Base-by-base conservation (phyloP, 306 rosid species). In the Prunus fruticosa region DNA sequence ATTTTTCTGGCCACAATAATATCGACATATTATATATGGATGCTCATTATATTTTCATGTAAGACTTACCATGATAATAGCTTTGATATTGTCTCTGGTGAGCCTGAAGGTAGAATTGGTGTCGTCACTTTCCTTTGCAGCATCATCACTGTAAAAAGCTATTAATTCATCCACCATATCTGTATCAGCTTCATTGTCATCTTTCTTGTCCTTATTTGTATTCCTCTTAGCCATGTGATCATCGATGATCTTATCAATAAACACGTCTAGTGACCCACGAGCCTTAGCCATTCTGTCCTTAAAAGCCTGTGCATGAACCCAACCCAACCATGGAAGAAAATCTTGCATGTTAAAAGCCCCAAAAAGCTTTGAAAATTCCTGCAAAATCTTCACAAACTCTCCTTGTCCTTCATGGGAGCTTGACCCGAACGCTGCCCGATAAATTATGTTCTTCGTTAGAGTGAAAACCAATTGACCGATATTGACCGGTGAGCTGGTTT, bases 151-250 rank as follows among this genome's bases (percentile, higher is more conserved):
- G 8, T 46, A 34, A 30, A 76, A 81, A 25, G 81, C 85, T 30
- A 81, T 57, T 41, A 81, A 57, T 65, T 81, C 85, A 50, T 81
- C 81, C 4, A 76, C 85, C 85, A 81, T 81, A 67, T 81, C 81
- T 1, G 63, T 20, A 28, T 81, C 81, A 6, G 10, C 78, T 8
- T 72, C 85, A 4, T 25, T 23, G 1, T 3, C 61, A 61, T 5
- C 47, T n/a, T 47, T 25, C 15, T 47, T 14, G 32, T 32, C 62
- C 15, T 16, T 41, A 12, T 52, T 63, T 19, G 25, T 57, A 56
- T 34, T 54, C 51, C 73, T 76, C 78, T 81, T 76, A 32, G 45
- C 11, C 67, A 76, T 56, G 46, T 81, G 84, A 41, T 71, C 81
- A 19, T 76, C 81, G 19, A 81, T 81, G 64, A 81, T 71, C 49